Conservation (phyloP, 495 filamentous ascomycete genomes). For the Cetradonia linearis region DNA sequence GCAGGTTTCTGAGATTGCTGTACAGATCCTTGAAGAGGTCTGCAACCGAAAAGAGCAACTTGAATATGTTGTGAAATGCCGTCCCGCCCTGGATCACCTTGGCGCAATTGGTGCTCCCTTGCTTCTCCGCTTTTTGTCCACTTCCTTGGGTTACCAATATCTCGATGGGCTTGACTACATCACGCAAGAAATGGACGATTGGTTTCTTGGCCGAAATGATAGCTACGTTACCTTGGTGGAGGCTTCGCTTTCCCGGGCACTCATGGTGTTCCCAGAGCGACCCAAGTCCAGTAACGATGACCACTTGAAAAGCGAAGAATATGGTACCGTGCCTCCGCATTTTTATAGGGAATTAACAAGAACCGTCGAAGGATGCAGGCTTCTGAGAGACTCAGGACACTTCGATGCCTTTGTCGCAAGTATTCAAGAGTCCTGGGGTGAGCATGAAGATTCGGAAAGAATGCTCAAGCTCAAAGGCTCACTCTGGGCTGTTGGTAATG, state of each 20-base stretch:
- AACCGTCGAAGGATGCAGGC: conserved; percentile 81
- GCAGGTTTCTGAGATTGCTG: conserved; percentile 87
- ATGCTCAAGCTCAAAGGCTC: conserved; percentile 94
- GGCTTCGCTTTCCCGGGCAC: conserved; percentile 83
- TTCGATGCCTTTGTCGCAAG: conserved; percentile 86
- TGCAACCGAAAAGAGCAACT: conserved; percentile 83
- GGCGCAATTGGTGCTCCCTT: conserved; percentile 95
- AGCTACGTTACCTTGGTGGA: conserved; percentile 91
- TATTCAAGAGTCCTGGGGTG: conserved; percentile 72
- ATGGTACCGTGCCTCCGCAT: conserved; percentile 75
- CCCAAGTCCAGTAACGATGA: conserved; percentile 37
- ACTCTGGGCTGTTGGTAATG: conserved; percentile 95
- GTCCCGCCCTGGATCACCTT: conserved; percentile 89
- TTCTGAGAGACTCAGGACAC: conserved; percentile 85
- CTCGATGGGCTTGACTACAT: conserved; percentile 96
- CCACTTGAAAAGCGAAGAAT: conserved; percentile 47
- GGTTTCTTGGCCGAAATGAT: conserved; percentile 94
- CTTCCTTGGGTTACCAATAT: conserved; percentile 94
- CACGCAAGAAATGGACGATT: conserved; percentile 98
- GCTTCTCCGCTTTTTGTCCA: conserved; percentile 85
- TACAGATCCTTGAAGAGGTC: conserved; percentile 94
- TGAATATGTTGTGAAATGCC: conserved; percentile 92
- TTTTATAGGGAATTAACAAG: conserved; percentile 94
- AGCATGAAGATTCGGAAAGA: conserved; percentile 74
- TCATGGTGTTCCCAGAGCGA: conserved; percentile 46